Evolutionary conservation across 164 flowering plant species (phyloP).

Genomic region (Berberis vulgaris): DNA sequence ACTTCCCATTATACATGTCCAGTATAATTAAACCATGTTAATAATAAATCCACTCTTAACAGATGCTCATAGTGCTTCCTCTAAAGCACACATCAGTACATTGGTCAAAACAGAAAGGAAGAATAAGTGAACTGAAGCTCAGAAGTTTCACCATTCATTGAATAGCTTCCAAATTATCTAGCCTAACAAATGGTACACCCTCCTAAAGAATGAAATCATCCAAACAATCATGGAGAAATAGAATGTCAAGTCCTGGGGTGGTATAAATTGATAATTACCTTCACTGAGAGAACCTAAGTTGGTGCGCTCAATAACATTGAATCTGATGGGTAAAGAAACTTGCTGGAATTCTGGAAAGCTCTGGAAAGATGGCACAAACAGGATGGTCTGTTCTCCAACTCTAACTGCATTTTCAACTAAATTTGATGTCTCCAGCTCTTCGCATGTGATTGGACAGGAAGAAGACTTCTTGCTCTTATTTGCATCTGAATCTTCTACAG

Average conservation of each 20-base stretch:
- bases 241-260: background rate
- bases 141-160: too few species aligned
- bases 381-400: conserved; percentile 57
- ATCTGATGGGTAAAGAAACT: conserved; percentile 41
- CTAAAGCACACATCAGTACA: too few species aligned
- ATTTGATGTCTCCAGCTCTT: conserved; percentile 33
- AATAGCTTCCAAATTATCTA: too few species aligned
- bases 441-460: conserved; percentile 45
- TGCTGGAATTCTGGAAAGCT: conserved; percentile 29
- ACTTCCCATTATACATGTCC: too few species aligned
- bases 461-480: conserved; percentile 13
- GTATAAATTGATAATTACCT: conserved; percentile 31
- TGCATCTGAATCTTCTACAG: conserved; percentile 24
- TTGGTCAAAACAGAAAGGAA: too few species aligned
- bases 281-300: conserved; percentile 62
- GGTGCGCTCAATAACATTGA: conserved; percentile 60
- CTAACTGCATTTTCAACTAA: conserved; percentile 45
- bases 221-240: background rate
- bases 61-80: too few species aligned
- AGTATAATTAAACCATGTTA: too few species aligned
- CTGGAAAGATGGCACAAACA: conserved; percentile 49
- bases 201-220: background rate
- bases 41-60: too few species aligned
- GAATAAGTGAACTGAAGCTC: too few species aligned
- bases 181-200: too few species aligned